Evolutionary conservation across 306 rosid species (phyloP), one percentile per base, ranked within the genome.

Genomic region (Dryas octopetala): DNA sequence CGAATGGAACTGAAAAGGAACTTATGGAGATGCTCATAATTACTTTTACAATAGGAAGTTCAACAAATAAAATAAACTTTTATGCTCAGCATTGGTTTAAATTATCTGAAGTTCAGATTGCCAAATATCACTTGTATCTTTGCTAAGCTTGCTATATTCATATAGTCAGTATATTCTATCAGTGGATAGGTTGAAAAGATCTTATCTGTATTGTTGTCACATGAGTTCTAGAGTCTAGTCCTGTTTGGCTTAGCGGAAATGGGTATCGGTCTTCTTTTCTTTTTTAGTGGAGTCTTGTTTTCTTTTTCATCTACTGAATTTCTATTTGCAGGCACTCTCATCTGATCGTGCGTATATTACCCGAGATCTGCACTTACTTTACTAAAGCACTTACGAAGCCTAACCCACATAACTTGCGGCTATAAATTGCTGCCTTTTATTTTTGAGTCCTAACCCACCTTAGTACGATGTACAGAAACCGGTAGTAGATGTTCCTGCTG

Each of bases 361-460:
- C 97, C 16, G 97, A 95, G 88, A 92, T 92, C 73, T 86, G 96
- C 62, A 73, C 49, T 71, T 92, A 92, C 88, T 90, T 95, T 75
- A 88, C 87, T 9, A 92, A 89, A 80, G 89, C 91, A 57, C 92
- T 95, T 82, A 81, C 93, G 7, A 95, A 86, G 86, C 88, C 75
- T 84, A 92, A 88, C 89, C 66, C 82, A 68, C 85, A 76, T 75
- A 83, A 80, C 88, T 76, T 66, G 79, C 83, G 90, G 85, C 85
- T 62, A 62, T 95, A 95, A 87, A 54, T 68, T 53, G 79, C 79
- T 8, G 78, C 74, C 78, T 76, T 70, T 67, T 55, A 84, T 83
- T 85, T 83, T 81, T 86, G 89, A 82, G 86, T 66, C 78, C 95
- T 94, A 86, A 91, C 95, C 80, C 51, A 75, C 79, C 62, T 32